Evolutionary conservation across 805 yeast genomes (phyloP), one percentile per base, ranked within the genome.

Genomic region (Dipodascus geniculatus): DNA sequence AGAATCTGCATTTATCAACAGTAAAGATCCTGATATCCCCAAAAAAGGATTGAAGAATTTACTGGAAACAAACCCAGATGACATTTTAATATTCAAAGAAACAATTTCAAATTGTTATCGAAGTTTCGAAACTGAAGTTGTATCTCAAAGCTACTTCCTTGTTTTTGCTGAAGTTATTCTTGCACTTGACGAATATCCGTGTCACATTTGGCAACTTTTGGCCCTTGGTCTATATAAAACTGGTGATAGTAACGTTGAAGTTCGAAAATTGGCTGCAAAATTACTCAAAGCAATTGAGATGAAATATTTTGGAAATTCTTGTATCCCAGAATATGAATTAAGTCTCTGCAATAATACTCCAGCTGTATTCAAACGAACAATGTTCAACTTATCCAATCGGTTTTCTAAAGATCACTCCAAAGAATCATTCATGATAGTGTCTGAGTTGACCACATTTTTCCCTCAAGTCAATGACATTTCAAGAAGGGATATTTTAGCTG

Each of bases 311-410:
- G 77, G 79, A 33, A 74, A 81, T 0, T 72, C 80, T 0, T 74
- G 76, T 16, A 70, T 83, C 1, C 76, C 75, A 4, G 76, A 76
- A 22, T 87, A 80, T 63, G 77, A 80, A 35, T 91, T 87, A 62
- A 76, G 87, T 38, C 78, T 88, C 14, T 78, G 83, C 51, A 85
- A 88, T 57, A 75, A 80, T 33, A 84, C 95, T 3, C 80, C 85
- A 60, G 86, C 88, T 3, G 88, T 93, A 2, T 90, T 85, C 71
- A 89, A 89, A 63, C 81, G 91, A 47, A 95, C 95, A 0, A 77
- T 91, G 53, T 83, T 85, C 59, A 87, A 85, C 53, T 71, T 90
- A 22, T 84, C 96, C 0, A 77, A 83, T 4, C 81, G 82, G 56
- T 79, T 87, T 65, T 90, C 96, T 0, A 64, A 58, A 8, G 66